Percentiles rank a stretch among this genome's conserved stretches.
phyloP scores from a whole-genome alignment of 805 yeast species.

The Saccharomycopsis capsularis region DNA sequence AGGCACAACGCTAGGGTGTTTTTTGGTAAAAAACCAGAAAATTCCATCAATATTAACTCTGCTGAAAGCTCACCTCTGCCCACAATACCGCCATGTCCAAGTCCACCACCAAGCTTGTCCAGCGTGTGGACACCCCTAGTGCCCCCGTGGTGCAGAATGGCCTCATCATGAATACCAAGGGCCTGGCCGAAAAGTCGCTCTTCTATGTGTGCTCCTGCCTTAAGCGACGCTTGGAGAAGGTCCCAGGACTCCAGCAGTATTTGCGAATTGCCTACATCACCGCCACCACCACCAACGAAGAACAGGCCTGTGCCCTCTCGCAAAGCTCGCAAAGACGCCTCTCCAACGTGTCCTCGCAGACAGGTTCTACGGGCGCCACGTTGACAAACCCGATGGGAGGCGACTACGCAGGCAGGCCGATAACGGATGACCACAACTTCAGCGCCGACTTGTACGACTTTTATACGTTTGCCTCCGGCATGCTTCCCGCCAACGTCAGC shows the following conservation, averaged over 20 bases:
- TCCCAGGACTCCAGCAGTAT: conserved; percentile 65
- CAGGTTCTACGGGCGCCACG: background rate
- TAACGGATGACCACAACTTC: conserved; percentile 28
- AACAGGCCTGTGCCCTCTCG: conserved; percentile 50
- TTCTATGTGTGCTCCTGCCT: conserved; percentile 59
- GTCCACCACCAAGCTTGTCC: conserved; percentile 15
- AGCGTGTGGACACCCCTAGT: conserved; percentile 28
- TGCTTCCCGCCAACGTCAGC: conserved; percentile 60
- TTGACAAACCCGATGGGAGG: conserved; percentile 8
- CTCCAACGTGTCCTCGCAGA: background rate
- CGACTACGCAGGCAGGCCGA: conserved; percentile 22
- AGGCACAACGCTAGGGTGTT: no score
- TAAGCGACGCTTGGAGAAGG: conserved; percentile 45
- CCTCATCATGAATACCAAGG: conserved; percentile 55
- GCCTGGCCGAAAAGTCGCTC: conserved; percentile 58
- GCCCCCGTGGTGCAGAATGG: conserved; percentile 41
- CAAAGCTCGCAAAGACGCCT: conserved; percentile 31
- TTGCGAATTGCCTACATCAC: conserved; percentile 54
- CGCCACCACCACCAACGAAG: conserved; percentile 65
- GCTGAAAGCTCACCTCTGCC: no score
- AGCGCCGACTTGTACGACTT: conserved; percentile 31
- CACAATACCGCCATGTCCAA: no score
- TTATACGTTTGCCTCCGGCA: conserved; percentile 68
- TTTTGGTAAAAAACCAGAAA: no score
- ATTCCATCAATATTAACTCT: no score